Evolutionary conservation across 345 rosid species (phyloP).

Genomic region (Gossypium anomalum): DNA sequence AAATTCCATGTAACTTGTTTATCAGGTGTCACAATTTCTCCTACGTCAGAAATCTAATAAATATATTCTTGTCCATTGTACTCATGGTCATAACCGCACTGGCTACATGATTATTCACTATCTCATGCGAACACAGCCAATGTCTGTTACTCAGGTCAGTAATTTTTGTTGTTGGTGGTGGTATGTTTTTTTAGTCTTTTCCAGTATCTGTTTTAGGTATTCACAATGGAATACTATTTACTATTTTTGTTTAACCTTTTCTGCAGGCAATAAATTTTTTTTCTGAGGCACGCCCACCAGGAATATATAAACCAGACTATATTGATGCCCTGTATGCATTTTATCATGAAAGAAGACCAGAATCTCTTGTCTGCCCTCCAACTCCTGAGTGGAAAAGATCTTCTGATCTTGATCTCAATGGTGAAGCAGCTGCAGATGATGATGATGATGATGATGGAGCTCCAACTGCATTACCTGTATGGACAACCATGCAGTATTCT

Average conservation of each 20-base stretch:
- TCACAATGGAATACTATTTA: neutral
- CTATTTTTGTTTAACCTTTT: conserved; percentile 17
- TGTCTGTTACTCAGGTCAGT: conserved; percentile 79
- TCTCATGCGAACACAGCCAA: conserved; percentile 73
- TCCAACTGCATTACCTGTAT: conserved; percentile 43
- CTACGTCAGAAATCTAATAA: conserved; percentile 70
- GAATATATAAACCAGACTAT: conserved; percentile 91
- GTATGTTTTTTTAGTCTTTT: neutral
- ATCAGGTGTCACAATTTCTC: conserved; percentile 74
- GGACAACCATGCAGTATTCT: conserved; percentile 21
- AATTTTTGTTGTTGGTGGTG: neutral
- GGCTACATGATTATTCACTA: conserved; percentile 95
- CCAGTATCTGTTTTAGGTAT: neutral
- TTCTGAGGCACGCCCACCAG: conserved; percentile 93
- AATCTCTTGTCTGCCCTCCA: conserved; percentile 58
- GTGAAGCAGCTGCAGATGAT: conserved; percentile 78
- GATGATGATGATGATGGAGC: conserved; percentile 63
- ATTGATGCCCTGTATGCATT: conserved; percentile 70
- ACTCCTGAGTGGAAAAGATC: conserved; percentile 98
- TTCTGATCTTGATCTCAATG: conserved; percentile 90
- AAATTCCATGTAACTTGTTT: neutral
- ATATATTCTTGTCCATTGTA: conserved; percentile 90
- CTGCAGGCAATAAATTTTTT: conserved; percentile 75
- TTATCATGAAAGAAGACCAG: conserved; percentile 93
- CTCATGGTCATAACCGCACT: conserved; percentile 98